phyloP scores from a whole-genome alignment of 257 asterid genomes.

The Ilex aquifolium region DNA sequence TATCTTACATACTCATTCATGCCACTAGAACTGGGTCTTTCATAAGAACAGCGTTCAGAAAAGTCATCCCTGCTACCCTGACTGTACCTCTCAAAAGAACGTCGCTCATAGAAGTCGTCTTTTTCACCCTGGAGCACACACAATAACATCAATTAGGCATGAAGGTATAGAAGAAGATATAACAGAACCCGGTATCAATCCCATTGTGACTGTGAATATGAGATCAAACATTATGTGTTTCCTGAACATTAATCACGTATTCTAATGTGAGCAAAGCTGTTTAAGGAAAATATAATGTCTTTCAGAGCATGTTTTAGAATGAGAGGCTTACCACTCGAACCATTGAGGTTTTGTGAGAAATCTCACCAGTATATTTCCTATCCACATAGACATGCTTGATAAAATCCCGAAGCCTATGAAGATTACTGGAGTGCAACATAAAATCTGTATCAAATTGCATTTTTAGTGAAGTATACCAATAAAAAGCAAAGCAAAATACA shows the following conservation, averaged over 20 bases:
- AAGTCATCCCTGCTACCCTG: constrained; percentile 31
- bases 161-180: too few species aligned
- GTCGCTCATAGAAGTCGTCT: constrained; percentile 28
- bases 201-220: too few species aligned
- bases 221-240: too few species aligned
- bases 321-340: constrained; percentile 40
- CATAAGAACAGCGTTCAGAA: constrained; percentile 27
- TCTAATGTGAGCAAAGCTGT: neutral
- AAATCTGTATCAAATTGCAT: constrained; percentile 9
- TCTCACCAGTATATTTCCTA: constrained; percentile 53
- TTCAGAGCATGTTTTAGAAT: neutral
- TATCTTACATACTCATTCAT: constrained; percentile 30
- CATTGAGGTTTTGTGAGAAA: constrained; percentile 26
- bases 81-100: constrained; percentile 24
- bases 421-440: constrained; percentile 45
- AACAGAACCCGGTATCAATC: neutral
- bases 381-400: constrained; percentile 62
- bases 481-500: neutral
- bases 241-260: too few species aligned
- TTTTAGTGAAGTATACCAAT: constrained; percentile 4
- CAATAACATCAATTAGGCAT: too few species aligned
- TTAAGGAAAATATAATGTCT: constrained; percentile 5
- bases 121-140: constrained; percentile 13
- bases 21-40: constrained; percentile 21
- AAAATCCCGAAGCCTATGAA: constrained; percentile 61